These are phyloP conservation scores for Jacaranda mimosifolia DNA, from an alignment of 257 asterid genomes.

Conservation along the genomic window DNA sequence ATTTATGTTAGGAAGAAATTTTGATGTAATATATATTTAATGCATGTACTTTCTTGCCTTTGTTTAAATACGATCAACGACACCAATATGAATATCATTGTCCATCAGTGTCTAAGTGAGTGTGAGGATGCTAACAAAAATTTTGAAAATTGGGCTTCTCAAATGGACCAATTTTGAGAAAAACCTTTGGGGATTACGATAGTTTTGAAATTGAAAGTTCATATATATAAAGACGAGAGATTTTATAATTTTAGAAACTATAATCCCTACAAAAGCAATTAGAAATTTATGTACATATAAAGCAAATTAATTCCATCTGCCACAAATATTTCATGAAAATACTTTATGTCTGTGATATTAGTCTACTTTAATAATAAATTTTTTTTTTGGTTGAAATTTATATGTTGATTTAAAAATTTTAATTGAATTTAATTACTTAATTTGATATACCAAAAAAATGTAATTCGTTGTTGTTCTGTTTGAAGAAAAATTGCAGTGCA, in stretches of 20 bases:
- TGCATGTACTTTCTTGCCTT: background rate
- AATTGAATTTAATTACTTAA: too few relatives aligned
- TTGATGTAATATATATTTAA: background rate
- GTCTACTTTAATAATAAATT: too few relatives aligned
- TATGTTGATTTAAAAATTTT: too few relatives aligned
- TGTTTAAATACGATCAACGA: background rate
- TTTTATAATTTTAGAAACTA: background rate
- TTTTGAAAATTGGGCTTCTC: background rate
- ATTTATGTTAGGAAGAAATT: background rate
- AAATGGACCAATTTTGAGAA: too few relatives aligned
- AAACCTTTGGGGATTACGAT: too few relatives aligned
- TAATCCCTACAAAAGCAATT: background rate
- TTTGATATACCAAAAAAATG: too few relatives aligned
- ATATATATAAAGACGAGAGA: background rate
- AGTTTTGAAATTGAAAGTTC: background rate
- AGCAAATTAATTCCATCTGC: background rate
- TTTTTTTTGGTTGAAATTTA: too few relatives aligned
- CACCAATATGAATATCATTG: background rate
- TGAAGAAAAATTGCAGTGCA: too few relatives aligned
- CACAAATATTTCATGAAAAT: background rate
- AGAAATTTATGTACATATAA: background rate
- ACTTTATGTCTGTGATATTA: background rate
- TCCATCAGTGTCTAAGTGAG: background rate
- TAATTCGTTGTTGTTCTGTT: too few relatives aligned
- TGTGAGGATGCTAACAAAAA: background rate